Conservation (phyloP, 169 alveolate species). For the Plasmodium gonderi region DNA sequence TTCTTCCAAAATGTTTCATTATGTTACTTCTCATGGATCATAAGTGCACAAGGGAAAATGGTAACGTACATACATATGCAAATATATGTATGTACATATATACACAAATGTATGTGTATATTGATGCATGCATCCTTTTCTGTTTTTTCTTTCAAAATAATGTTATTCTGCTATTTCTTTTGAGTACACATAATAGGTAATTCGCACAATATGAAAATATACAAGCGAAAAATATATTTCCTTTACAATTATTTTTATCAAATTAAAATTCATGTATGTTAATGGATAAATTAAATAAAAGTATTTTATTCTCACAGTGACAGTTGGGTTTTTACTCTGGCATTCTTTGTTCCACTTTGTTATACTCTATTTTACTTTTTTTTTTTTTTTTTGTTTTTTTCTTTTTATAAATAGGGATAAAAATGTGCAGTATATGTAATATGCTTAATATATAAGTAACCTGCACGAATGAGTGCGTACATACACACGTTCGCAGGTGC, state of each 20-base stretch:
- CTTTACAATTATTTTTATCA: not conserved
- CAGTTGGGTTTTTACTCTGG: not conserved
- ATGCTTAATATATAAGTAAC: not conserved
- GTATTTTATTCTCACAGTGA: not conserved
- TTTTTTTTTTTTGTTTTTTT: no score
- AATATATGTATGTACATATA: not conserved
- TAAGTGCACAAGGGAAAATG: not conserved
- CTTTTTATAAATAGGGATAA: not conserved
- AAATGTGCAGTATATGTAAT: not conserved
- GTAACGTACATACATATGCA: not conserved
- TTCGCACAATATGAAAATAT: not conserved
- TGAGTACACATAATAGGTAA: not conserved
- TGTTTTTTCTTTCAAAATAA: no score
- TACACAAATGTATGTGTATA: not conserved
- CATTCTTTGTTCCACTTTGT: not conserved
- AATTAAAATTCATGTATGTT: not conserved
- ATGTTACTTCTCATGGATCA: not conserved
- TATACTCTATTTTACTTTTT: not conserved
- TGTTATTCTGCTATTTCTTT: no score
- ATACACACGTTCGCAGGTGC: not conserved
- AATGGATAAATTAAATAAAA: not conserved
- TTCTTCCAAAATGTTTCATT: not conserved
- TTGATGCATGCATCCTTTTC: not conserved
- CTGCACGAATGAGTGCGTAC: not conserved
- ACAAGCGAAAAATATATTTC: not conserved